Conservation (phyloP, 1,284 basidiomycete species). For the Puccinia horiana region DNA sequence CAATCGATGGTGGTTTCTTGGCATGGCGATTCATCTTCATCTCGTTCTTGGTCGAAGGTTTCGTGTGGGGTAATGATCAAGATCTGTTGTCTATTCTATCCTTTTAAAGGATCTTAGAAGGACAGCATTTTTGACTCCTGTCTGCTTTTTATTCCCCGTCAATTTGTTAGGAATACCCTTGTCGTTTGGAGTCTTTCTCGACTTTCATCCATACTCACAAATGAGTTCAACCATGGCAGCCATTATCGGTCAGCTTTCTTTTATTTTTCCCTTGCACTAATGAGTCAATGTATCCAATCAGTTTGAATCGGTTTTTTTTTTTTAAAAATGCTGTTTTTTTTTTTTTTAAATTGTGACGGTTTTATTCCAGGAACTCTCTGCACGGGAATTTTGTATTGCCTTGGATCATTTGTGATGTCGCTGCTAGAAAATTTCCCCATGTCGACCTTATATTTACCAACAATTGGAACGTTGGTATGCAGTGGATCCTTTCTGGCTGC, state of each 20-base stretch:
- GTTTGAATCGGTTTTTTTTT: background rate
- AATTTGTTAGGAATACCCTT: conserved; percentile 13
- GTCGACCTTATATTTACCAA: background rate
- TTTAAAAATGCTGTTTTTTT: background rate
- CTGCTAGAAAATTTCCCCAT: conserved; percentile 19
- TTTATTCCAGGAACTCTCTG: conserved; percentile 6
- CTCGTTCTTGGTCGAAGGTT: conserved; percentile 35
- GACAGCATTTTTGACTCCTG: background rate
- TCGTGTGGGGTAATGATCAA: conserved; percentile 40
- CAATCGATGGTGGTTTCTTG: conserved; percentile 21
- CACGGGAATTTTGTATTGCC: conserved; percentile 31
- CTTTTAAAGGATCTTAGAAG: no score
- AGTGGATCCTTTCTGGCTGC: conserved; percentile 23
- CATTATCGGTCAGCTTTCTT: conserved; percentile 19
- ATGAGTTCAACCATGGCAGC: conserved; percentile 33
- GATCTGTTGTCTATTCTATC: no score
- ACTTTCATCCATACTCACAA: conserved; percentile 30
- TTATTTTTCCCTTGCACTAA: background rate
- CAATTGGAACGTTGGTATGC: conserved; percentile 24
- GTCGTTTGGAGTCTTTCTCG: conserved; percentile 42
- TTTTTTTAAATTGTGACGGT: background rate
- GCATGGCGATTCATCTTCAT: conserved; percentile 37
- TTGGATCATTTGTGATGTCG: conserved; percentile 20
- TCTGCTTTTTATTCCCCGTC: background rate
- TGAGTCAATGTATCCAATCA: no score